phyloP scores from a whole-genome alignment of 345 rosid species.

The Linum trigynum region DNA sequence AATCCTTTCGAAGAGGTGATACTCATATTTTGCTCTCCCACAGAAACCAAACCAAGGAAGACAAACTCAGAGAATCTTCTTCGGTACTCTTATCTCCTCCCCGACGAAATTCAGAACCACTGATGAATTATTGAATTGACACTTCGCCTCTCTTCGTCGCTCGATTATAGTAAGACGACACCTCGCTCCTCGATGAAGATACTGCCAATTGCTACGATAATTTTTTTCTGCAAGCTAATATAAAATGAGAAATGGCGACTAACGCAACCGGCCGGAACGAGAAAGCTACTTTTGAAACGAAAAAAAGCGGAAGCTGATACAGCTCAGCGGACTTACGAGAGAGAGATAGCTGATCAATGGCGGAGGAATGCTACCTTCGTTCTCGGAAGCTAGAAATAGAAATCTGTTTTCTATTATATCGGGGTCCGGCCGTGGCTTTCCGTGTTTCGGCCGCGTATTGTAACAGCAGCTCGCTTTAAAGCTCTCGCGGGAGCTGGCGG shows the following conservation, averaged over 20 bases:
- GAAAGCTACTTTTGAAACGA: neutral
- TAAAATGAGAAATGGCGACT: no score
- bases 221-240: no score
- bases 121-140: no score
- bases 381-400: neutral
- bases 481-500: neutral
- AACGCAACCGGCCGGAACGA: neutral
- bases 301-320: neutral
- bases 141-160: no score
- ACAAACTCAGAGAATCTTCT: neutral
- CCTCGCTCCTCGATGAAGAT: no score
- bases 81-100: neutral
- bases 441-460: neutral
- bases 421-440: neutral
- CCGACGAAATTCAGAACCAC: neutral
- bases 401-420: no score
- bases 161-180: no score
- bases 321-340: neutral
- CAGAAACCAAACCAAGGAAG: neutral
- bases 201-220: no score
- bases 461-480: no score
- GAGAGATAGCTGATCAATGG: neutral
- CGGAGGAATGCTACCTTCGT: neutral
- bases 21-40: neutral
- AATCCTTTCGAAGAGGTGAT: neutral